Base-by-base conservation (phyloP, 257 asterid genomes). In the Solanum chilense region DNA sequence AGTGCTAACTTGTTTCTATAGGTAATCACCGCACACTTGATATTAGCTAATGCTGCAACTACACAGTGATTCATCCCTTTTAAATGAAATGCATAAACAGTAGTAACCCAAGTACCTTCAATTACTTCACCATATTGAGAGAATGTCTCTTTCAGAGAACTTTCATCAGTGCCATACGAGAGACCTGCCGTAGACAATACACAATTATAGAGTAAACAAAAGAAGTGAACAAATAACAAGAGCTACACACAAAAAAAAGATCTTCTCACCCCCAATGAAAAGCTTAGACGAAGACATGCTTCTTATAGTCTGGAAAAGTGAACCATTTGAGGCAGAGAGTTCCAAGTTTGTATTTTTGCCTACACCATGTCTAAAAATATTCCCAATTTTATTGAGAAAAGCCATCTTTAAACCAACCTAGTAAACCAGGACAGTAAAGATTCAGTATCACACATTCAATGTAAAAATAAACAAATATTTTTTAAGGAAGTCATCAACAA, bases 181-280 rank as follows among this genome's bases (percentile, higher is more conserved):
- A 96, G 98, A 87, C 99, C 99, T 96, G 92, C 58, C 83, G 81
- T 23, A 76, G 70, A 29, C 85, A 47, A 87, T 66, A 39, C 25
- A 8, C 27, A 62, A 20, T 29, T 80, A 82, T 37, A 77, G 87
- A 42, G 39, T 60, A 68, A 13, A 49, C 47, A 78, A 31, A 37
- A 69, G 20, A 80, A 18, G 49, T 23, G 64, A 78, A 37, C 49
- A 37, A 42, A 74, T 14, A 39, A 47, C 39, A 29, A 12, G 11
- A 77, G 66, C 39, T 83, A 73, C 89, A 29, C 75, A 10, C 35
- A 78, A 20, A 88, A 64, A 41, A 86, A 29, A 39, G 56, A 37
- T 37, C 68, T 64, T 52, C 27, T 41, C 87, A 96, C 99, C 98
- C 93, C 99, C 99, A 89, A 96, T 91, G 89, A 94, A 96, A 89